Evolutionary conservation across 2,329 filamentous ascomycete species (phyloP).

Genomic region (Ascochyta viciae-villosae): DNA sequence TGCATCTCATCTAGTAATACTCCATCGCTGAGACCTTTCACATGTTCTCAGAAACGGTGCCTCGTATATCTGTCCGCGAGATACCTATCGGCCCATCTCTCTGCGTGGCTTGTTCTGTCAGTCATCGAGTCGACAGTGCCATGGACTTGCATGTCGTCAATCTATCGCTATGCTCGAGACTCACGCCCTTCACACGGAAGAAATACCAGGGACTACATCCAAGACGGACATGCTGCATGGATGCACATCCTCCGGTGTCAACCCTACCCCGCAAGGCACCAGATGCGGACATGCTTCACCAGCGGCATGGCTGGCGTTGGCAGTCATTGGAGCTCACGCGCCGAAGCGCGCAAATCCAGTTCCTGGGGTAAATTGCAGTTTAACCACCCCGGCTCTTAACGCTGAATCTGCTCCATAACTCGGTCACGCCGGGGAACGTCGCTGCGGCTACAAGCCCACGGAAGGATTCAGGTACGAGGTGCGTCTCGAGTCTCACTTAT

Average conservation of each 20-base stretch:
- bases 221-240: constrained; percentile 2
- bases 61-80: not conserved
- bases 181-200: not conserved
- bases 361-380: constrained; percentile 12
- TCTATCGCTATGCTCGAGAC: constrained; percentile 11
- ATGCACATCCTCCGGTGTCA: not conserved
- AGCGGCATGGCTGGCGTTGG: not conserved
- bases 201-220: not conserved
- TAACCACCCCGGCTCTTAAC: constrained; percentile 5
- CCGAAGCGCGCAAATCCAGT: constrained; percentile 6
- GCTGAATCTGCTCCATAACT: not conserved
- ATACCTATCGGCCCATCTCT: constrained; percentile 1
- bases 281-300: not conserved
- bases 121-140: not conserved
- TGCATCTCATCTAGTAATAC: too few relatives aligned
- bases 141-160: constrained; percentile 1
- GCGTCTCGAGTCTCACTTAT: constrained; percentile 4
- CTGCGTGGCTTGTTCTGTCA: not conserved
- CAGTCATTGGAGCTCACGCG: constrained; percentile 4
- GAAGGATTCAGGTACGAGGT: not conserved
- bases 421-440: constrained; percentile 3
- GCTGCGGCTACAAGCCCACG: not conserved
- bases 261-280: constrained; percentile 2
- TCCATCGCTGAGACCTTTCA: too few relatives aligned
- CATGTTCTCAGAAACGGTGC: not conserved